Conservation (phyloP, 768 basidiomycete genomes). For the Podaxis carcinomalis region DNA sequence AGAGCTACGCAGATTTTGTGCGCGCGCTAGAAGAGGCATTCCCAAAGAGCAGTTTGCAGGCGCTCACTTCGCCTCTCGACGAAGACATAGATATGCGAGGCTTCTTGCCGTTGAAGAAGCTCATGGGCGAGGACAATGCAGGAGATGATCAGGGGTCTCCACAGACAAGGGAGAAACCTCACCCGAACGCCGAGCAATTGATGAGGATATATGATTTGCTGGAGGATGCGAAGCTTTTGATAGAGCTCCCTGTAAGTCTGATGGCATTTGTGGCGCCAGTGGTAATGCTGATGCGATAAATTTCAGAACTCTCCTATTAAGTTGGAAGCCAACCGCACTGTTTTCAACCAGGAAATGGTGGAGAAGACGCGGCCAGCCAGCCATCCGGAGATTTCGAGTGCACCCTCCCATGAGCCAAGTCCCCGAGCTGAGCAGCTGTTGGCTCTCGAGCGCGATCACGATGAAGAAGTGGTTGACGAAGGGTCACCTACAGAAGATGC, state of each 20-base stretch:
- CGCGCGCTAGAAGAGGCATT: conserved; percentile 61
- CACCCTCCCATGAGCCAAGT: conserved; percentile 14
- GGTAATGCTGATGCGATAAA: neutral
- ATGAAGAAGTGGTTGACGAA: conserved; percentile 63
- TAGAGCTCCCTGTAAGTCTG: conserved; percentile 50
- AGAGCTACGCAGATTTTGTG: conserved; percentile 61
- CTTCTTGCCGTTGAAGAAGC: conserved; percentile 74
- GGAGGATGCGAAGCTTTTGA: conserved; percentile 60
- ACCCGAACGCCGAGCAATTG: conserved; percentile 94
- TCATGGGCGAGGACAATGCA: conserved; percentile 38
- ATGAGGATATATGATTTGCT: conserved; percentile 90
- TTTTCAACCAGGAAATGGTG: conserved; percentile 27
- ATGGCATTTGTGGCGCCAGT: neutral
- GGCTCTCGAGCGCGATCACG: conserved; percentile 21
- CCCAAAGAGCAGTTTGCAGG: conserved; percentile 58
- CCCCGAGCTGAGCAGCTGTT: conserved; percentile 21
- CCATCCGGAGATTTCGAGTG: conserved; percentile 13
- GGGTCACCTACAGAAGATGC: conserved; percentile 80
- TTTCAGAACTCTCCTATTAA: conserved; percentile 38
- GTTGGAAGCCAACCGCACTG: conserved; percentile 28
- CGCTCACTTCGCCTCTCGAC: conserved; percentile 61
- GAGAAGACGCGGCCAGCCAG: conserved; percentile 18
- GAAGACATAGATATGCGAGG: conserved; percentile 90
- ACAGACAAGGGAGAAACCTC: conserved; percentile 36
- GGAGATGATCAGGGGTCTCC: conserved; percentile 17